Evolutionary conservation across 2,329 filamentous ascomycete genomes (phyloP).

Genomic region (Moelleriella libera): DNA sequence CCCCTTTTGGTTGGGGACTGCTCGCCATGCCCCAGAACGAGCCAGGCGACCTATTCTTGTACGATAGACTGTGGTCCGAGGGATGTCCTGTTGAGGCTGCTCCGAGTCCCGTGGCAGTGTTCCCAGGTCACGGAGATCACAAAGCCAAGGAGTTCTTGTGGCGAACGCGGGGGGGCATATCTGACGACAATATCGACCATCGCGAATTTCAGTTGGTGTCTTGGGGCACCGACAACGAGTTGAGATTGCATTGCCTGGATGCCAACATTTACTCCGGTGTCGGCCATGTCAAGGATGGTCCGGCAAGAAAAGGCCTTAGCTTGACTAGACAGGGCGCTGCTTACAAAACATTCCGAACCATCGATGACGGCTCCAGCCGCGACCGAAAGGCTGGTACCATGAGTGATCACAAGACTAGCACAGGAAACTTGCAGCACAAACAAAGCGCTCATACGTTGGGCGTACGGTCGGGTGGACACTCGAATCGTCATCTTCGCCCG

Average conservation of each 20-base stretch:
- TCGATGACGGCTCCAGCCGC: conserved; percentile 42
- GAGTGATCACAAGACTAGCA: conserved; percentile 40
- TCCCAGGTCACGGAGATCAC: conserved; percentile 45
- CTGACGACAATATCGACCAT: conserved; percentile 57
- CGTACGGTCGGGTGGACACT: conserved; percentile 21
- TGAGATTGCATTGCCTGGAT: conserved; percentile 65
- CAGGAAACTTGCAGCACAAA: conserved; percentile 24
- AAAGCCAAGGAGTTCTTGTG: conserved; percentile 88
- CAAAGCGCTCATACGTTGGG: conserved; percentile 29
- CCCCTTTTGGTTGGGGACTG: conserved; percentile 75
- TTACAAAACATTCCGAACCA: conserved; percentile 74
- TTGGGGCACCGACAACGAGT: conserved; percentile 76
- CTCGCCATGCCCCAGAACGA: conserved; percentile 87
- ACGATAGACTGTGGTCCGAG: conserved; percentile 45
- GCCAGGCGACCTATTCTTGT: conserved; percentile 73
- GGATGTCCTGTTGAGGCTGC: conserved; percentile 28
- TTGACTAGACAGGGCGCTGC: conserved; percentile 71
- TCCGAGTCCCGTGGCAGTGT: conserved; percentile 38
- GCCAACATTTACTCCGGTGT: conserved; percentile 50
- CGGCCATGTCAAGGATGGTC: conserved; percentile 57
- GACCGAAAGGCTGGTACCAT: conserved; percentile 48
- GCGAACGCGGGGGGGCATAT: conserved; percentile 59
- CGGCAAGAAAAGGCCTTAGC: conserved; percentile 48
- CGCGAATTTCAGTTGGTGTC: conserved; percentile 88
- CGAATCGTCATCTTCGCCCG: conserved; percentile 16